Base-by-base conservation (phyloP, 2,329 filamentous ascomycete genomes). In the Penicillium sp. region DNA sequence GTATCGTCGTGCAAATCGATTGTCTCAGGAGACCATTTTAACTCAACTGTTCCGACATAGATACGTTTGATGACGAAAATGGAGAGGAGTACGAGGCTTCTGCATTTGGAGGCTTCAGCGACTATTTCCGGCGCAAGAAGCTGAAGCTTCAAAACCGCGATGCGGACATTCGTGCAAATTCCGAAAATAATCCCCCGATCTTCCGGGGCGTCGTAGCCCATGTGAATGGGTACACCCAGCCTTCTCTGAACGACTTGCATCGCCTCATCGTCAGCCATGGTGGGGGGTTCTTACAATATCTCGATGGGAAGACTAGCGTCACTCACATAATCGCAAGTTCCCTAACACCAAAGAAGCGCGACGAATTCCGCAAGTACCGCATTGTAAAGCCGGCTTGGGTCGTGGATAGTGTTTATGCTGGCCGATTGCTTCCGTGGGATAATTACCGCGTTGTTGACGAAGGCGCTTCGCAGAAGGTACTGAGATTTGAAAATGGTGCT, bases 371-470 rank as follows among this genome's bases (percentile, higher is more conserved):
- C 54, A 85, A 84, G 62, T 97, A 97, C 71, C 85, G 93, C 47
- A 90, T 99, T 38, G 94, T 97, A 51, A 96, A 94, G 71, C 94
- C 94, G 0, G 86, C 90, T 20, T 99, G 94, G 94, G 83, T 99
- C 3, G 87, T 91, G 14, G 93, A 99, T 64, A 97, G 92, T 60
- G 84, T 97, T 47, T 80, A 84, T 57, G 89, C 90, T 6, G 91
- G 91, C 5, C 88, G 83, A 65, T 74, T 97, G 46, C 77, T 97
- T 26, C 88, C 93, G 0, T 99, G 95, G 94, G 81, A 88, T 59
- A 79, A 85, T 12, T 99, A 94, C 68, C 84, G 90, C 28, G 85
- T 97, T 0, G 77, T 97, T 3, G 89, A 94, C 62, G 90, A 96
- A 70, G 91, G 91, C 0, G 84, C 87, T 0, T 83, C 85, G 9